Evolutionary conservation across 352 stramenopile genomes (phyloP).

Genomic region (Phytopythium montanum): DNA sequence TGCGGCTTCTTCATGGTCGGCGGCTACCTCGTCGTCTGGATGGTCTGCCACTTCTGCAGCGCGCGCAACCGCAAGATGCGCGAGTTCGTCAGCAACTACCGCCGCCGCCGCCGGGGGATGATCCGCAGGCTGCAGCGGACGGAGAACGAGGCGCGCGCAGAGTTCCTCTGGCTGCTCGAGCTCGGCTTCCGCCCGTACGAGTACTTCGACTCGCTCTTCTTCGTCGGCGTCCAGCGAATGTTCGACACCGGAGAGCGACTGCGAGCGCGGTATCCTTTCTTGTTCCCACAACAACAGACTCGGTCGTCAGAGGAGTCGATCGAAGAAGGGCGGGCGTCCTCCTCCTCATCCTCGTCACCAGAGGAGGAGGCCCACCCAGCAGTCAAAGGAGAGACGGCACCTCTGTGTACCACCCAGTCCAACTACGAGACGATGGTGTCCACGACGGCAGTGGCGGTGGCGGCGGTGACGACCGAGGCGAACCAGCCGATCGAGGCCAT

Average conservation of each 20-base stretch:
- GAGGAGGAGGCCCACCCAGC: neutral
- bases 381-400: neutral
- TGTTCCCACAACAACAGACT: neutral
- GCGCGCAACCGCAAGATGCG: conserved; percentile 83
- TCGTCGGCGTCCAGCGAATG: conserved; percentile 34
- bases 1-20: conserved; percentile 74
- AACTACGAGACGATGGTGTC: conserved; percentile 1
- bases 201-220: conserved; percentile 64
- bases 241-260: conserved; percentile 22
- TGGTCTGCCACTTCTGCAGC: conserved; percentile 86
- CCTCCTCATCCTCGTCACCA: conserved; percentile 8
- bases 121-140: conserved; percentile 66
- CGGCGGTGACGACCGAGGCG: conserved; percentile 23
- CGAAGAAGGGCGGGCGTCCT: neutral
- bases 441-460: neutral
- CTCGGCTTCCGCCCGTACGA: conserved; percentile 81
- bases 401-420: neutral
- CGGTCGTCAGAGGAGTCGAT: neutral
- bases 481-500: conserved; percentile 63
- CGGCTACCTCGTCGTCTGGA: conserved; percentile 72
- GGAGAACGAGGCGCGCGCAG: conserved; percentile 76
- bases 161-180: conserved; percentile 82
- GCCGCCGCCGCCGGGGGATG: conserved; percentile 68
- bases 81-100: conserved; percentile 87
- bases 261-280: conserved; percentile 10